Conservation (phyloP, 352 stramenopile genomes). For the Albugo candida region DNA sequence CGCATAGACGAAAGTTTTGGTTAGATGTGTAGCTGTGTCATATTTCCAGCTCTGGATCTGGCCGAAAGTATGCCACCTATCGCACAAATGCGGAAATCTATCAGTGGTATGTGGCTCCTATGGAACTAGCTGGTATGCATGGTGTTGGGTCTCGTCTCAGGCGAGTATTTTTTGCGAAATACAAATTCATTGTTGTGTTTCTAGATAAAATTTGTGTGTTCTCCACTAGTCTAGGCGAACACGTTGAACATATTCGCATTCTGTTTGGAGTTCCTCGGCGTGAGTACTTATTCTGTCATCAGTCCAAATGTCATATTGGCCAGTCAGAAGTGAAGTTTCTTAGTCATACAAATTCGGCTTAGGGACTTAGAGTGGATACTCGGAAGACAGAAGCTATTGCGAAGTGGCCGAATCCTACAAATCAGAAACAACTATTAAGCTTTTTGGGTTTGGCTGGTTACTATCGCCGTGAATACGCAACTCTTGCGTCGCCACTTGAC, state of each 20-base stretch:
- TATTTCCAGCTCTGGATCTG: slow-evolving; percentile 5
- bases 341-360: slow-evolving; percentile 9
- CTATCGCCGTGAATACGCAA: slow-evolving; percentile 7
- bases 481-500: slow-evolving; percentile 9
- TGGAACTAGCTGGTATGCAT: slow-evolving; percentile 12
- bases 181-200: slow-evolving; percentile 18
- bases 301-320: slow-evolving; percentile 13
- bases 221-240: slow-evolving; percentile 6
- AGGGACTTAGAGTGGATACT: slow-evolving; percentile 9
- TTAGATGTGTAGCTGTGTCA: slow-evolving; percentile 1
- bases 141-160: slow-evolving; percentile 2
- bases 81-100: not conserved
- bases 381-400: slow-evolving; percentile 12
- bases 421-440: slow-evolving; percentile 8
- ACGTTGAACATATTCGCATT: slow-evolving; percentile 8
- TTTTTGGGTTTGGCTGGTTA: slow-evolving; percentile 15
- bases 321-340: slow-evolving; percentile 9
- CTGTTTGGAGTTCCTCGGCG: slow-evolving; percentile 10
- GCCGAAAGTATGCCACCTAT: slow-evolving; percentile 2
- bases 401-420: slow-evolving; percentile 1
- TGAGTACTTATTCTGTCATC: slow-evolving; percentile 9
- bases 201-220: slow-evolving; percentile 20
- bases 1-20: slow-evolving; percentile 11
- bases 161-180: slow-evolving; percentile 13
- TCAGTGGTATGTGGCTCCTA: slow-evolving; percentile 9